These are phyloP conservation scores for Tolypocladium sp. DNA, from an alignment of 2,329 filamentous ascomycete species.

Conservation along the genomic window DNA sequence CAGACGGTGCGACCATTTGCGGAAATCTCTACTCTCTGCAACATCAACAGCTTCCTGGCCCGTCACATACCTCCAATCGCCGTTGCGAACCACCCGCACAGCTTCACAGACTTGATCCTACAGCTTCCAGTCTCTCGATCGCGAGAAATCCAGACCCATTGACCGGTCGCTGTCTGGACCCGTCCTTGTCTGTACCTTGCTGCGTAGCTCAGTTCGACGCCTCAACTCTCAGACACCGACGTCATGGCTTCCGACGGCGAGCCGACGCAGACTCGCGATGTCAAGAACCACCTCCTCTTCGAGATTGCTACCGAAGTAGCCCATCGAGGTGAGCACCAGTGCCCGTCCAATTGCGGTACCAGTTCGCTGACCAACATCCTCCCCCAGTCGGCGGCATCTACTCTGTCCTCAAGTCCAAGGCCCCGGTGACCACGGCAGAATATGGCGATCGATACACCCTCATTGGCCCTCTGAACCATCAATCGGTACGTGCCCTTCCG, in stretches of 20 bases:
- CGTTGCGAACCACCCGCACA: not conserved
- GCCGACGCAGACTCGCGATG: constrained; percentile 49
- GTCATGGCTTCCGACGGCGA: constrained; percentile 38
- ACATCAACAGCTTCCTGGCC: not conserved
- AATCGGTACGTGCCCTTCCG: constrained; percentile 54
- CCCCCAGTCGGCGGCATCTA: constrained; percentile 87
- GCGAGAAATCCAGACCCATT: not conserved
- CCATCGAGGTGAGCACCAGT: constrained; percentile 63
- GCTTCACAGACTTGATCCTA: not conserved
- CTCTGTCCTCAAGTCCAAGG: constrained; percentile 98
- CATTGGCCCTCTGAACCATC: constrained; percentile 86
- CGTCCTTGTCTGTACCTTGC: not conserved
- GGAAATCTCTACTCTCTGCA: not conserved
- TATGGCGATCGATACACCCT: constrained; percentile 97
- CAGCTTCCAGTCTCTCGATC: not conserved
- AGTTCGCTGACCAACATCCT: constrained; percentile 4
- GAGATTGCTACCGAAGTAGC: constrained; percentile 96
- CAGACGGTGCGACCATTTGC: not conserved
- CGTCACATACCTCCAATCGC: not conserved
- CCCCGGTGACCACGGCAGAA: constrained; percentile 92
- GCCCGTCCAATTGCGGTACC: constrained; percentile 4
- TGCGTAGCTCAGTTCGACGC: not conserved
- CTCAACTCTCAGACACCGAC: constrained; percentile 10
- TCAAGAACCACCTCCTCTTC: constrained; percentile 93
- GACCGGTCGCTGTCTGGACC: not conserved